Percentiles rank a stretch among this genome's conserved stretches.
These are phyloP conservation scores for Phoma sp. DNA, from an alignment of 2,329 filamentous ascomycete species.

Conservation along the genomic window DNA sequence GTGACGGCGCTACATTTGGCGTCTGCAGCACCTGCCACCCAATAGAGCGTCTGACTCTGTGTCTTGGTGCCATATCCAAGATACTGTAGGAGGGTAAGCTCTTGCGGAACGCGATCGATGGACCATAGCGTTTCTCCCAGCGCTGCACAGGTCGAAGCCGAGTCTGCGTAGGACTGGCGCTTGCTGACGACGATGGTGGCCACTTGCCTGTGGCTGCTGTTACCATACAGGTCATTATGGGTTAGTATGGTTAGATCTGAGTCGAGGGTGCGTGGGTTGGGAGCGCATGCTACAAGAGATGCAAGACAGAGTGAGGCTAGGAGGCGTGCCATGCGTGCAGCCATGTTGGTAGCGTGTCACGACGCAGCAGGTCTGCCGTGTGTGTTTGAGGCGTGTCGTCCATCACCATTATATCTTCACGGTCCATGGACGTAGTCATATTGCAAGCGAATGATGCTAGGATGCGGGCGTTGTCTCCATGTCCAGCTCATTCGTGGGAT, in stretches of 20 bases:
- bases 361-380: background rate
- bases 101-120: slow-evolving; percentile 12
- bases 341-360: slow-evolving; percentile 18
- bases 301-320: slow-evolving; percentile 12
- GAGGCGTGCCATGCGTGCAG: slow-evolving; percentile 13
- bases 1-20: slow-evolving; percentile 30
- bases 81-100: slow-evolving; percentile 27
- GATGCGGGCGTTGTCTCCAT: background rate
- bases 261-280: slow-evolving; percentile 32
- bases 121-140: slow-evolving; percentile 31
- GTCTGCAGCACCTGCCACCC: slow-evolving; percentile 21
- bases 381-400: background rate
- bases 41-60: slow-evolving; percentile 23
- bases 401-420: background rate
- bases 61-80: slow-evolving; percentile 24
- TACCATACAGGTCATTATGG: slow-evolving; percentile 38
- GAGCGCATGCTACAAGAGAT: slow-evolving; percentile 17
- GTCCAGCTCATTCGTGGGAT: slow-evolving; percentile 14
- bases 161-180: slow-evolving; percentile 12
- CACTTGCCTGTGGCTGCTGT: slow-evolving; percentile 26
- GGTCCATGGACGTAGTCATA: background rate
- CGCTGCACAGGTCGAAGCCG: slow-evolving; percentile 26
- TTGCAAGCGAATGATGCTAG: background rate
- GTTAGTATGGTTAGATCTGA: slow-evolving; percentile 41
- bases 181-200: slow-evolving; percentile 28